These are phyloP conservation scores for Rhizopus sp. DNA, from an alignment of 371 early-diverging fungal species.

Conservation along the genomic window DNA sequence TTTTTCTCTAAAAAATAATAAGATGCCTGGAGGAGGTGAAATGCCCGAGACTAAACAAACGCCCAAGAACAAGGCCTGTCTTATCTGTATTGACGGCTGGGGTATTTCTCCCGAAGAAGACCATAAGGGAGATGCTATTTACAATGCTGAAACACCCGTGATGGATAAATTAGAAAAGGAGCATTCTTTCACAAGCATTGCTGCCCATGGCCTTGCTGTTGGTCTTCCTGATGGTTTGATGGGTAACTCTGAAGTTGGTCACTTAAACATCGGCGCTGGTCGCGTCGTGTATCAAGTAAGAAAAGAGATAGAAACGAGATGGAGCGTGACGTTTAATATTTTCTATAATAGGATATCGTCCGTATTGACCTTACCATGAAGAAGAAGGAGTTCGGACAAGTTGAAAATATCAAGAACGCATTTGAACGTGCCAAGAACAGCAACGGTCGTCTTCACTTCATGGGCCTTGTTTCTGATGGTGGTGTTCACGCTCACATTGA, in stretches of 20 bases:
- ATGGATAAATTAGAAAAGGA: slow-evolving; percentile 81
- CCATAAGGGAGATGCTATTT: slow-evolving; percentile 90
- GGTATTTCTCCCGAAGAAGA: slow-evolving; percentile 78
- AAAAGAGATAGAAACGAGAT: background rate
- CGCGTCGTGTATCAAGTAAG: slow-evolving; percentile 96
- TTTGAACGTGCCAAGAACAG: slow-evolving; percentile 85
- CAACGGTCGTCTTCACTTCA: slow-evolving; percentile 92
- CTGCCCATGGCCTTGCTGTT: slow-evolving; percentile 97
- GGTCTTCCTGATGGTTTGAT: slow-evolving; percentile 98
- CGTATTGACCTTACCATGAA: slow-evolving; percentile 92
- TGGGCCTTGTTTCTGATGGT: slow-evolving; percentile 99
- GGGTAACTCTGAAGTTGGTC: slow-evolving; percentile 99
- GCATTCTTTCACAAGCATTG: slow-evolving; percentile 78
- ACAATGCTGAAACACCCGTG: slow-evolving; percentile 91
- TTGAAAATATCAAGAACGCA: slow-evolving; percentile 77
- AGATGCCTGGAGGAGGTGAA: slow-evolving; percentile 58
- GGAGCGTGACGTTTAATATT: slow-evolving; percentile 1
- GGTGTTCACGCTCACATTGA: slow-evolving; percentile 99
- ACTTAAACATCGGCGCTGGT: slow-evolving; percentile 99
- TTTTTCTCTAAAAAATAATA: slow-evolving; percentile 11
- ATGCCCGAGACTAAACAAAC: slow-evolving; percentile 46
- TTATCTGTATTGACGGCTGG: slow-evolving; percentile 95
- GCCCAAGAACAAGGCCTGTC: slow-evolving; percentile 68
- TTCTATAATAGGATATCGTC: slow-evolving; percentile 83
- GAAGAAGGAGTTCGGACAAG: slow-evolving; percentile 75